Percentiles rank a stretch among this genome's conserved stretches.
Conservation (phyloP, 192 early-diverging fungal species). For the Backusella mclennaniae region DNA sequence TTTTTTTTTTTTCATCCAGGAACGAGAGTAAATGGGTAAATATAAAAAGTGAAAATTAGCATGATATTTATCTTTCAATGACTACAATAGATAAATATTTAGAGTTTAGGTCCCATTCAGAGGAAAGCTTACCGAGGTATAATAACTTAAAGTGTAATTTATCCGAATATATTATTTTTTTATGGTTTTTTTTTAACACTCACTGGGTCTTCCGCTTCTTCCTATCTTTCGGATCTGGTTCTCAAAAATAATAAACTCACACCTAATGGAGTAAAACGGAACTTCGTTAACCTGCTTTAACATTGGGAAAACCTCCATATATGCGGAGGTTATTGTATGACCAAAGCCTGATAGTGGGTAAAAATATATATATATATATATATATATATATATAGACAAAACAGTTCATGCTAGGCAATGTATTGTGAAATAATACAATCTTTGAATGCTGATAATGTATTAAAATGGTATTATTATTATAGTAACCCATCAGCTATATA, state of each 20-base stretch:
- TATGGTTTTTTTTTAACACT: background rate
- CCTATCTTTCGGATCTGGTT: slow-evolving; percentile 6
- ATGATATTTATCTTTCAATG: background rate
- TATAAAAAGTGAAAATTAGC: too few species aligned
- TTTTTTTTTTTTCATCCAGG: background rate
- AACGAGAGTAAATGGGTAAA: background rate
- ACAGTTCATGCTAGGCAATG: background rate
- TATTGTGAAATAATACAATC: background rate
- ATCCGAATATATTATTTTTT: background rate
- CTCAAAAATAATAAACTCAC: background rate
- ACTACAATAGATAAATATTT: background rate
- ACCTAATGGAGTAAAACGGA: background rate
- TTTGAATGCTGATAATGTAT: too few species aligned
- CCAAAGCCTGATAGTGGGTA: background rate
- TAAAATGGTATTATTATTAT: background rate
- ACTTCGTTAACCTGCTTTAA: background rate
- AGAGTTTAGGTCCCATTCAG: background rate
- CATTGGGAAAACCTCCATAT: background rate
- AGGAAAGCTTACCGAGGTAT: background rate
- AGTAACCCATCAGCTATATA: background rate
- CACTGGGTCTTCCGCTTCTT: background rate
- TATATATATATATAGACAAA: background rate
- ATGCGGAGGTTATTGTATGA: background rate
- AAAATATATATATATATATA: too few species aligned
- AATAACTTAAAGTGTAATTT: background rate